A percentile compares a stretch with the other conserved stretches of the same genome.
phyloP scores from a whole-genome alignment of 1,284 basidiomycete genomes.

The Cryptococcus maquisensis region DNA sequence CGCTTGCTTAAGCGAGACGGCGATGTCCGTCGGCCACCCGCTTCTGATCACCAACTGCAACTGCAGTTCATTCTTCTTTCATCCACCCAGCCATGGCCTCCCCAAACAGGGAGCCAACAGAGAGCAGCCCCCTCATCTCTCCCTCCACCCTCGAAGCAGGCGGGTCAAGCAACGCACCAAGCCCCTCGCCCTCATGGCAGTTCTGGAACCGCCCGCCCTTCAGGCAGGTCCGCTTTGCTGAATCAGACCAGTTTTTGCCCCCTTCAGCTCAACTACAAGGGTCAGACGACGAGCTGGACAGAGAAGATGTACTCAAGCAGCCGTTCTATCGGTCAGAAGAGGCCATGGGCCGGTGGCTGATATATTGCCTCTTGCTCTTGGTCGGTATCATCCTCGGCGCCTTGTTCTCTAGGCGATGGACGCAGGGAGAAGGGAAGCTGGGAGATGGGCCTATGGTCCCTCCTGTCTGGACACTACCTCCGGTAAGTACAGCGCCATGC shows the following conservation, averaged over 20 bases:
- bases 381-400: constrained; percentile 11
- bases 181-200: constrained; percentile 13
- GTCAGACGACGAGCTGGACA: too few species aligned
- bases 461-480: constrained; percentile 34
- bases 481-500: constrained; percentile 15
- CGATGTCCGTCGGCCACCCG: too few species aligned
- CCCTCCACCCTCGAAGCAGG: background rate
- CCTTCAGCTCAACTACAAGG: background rate
- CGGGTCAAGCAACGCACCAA: background rate
- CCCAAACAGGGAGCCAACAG: background rate
- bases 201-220: constrained; percentile 18
- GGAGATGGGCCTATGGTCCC: constrained; percentile 33
- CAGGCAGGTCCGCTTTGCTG: constrained; percentile 9
- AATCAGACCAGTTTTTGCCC: background rate
- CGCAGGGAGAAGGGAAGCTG: constrained; percentile 7
- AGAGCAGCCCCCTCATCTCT: constrained; percentile 6
- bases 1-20: too few species aligned
- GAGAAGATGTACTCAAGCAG: background rate
- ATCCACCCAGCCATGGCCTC: background rate
- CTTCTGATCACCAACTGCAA: too few species aligned
- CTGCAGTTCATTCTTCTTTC: background rate
- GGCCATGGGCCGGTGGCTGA: constrained; percentile 5
- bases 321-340: background rate
- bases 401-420: constrained; percentile 5
- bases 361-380: constrained; percentile 12